These are phyloP conservation scores for Alternaria atra DNA, from an alignment of 2,329 filamentous ascomycete species.

Conservation along the genomic window DNA sequence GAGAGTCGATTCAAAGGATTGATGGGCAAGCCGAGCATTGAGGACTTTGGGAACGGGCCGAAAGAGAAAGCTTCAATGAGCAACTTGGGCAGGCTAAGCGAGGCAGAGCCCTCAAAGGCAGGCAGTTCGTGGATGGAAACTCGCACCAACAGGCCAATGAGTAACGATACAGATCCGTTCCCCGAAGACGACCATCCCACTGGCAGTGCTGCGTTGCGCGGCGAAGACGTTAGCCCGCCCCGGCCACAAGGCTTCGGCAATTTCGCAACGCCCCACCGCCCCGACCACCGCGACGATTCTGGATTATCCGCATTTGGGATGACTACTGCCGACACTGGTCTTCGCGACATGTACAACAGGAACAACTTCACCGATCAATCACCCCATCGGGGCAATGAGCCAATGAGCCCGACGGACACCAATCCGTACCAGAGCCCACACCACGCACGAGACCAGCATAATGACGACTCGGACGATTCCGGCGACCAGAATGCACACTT, in stretches of 20 bases:
- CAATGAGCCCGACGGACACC: constrained; percentile 90
- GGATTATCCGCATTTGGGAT: constrained; percentile 69
- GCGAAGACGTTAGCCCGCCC: constrained; percentile 72
- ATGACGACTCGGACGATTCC: constrained; percentile 66
- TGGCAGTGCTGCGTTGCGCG: constrained; percentile 77
- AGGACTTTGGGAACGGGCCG: constrained; percentile 64
- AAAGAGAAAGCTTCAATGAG: constrained; percentile 65
- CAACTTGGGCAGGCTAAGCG: constrained; percentile 63
- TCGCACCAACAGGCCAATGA: constrained; percentile 58
- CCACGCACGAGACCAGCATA: constrained; percentile 73
- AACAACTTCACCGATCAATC: constrained; percentile 67
- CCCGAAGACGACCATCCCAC: constrained; percentile 70
- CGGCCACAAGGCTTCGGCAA: constrained; percentile 57
- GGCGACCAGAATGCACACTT: constrained; percentile 62
- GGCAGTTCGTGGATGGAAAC: constrained; percentile 63
- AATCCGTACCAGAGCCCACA: constrained; percentile 95
- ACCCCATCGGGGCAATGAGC: constrained; percentile 67
- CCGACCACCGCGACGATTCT: constrained; percentile 64
- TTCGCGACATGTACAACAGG: constrained; percentile 66
- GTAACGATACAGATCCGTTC: constrained; percentile 78
- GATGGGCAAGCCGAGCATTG: constrained; percentile 78
- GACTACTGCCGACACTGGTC: constrained; percentile 65
- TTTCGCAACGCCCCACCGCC: constrained; percentile 54
- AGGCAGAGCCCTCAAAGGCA: constrained; percentile 58
- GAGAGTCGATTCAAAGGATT: constrained; percentile 88